Evolutionary conservation across 495 filamentous ascomycete genomes (phyloP), one percentile per base, ranked within the genome.

Genomic region (Xylaria intraflava): DNA sequence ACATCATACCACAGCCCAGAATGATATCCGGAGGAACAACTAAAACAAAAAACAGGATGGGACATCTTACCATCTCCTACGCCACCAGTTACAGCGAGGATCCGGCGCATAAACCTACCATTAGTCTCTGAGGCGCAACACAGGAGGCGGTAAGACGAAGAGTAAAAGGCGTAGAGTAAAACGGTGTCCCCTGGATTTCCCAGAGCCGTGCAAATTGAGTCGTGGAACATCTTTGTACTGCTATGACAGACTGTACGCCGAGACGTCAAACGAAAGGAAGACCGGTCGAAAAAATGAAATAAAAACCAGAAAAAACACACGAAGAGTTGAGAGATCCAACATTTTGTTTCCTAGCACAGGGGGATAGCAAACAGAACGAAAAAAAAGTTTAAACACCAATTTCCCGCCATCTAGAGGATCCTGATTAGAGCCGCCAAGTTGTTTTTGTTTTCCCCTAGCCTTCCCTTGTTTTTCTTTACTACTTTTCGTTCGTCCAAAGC

Each of bases 191-290:
- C 43, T 31, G 35, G 33, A n/a, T 40, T 16, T 38, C 23, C 35
- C 29, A 23, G 30, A 38, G 22, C 41, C 40, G 29, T 53, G 51
- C 31, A 53, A 30, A 30, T 53, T 46, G 42, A 19, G 51, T 53
- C 38, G 42, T 53, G 42, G 24, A 40, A 53, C 51, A 22, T 22
- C 20, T n/a, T 40, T 53, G 31, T 53, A 46, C 41, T 46, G 17
- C 17, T 46, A 46, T 27, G 26, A 27, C 39, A 45, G 30, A 46
- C 27, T 26, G 6, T 39, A 16, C 29, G 42, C 51, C 42, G 42
- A 53, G 40, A 53, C 27, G 23, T 52, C 39, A 52, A 52, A 44
- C 23, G 23, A 40, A 36, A 35, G 11, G 22, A 44, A 29, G n/a
- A 30, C 19, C 3, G 31, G 16, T 6, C 3, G 14, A 17, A n/a